Percentiles rank a stretch among this genome's conserved stretches.
Conservation (phyloP, 306 rosid species). For the Quercus parvula region DNA sequence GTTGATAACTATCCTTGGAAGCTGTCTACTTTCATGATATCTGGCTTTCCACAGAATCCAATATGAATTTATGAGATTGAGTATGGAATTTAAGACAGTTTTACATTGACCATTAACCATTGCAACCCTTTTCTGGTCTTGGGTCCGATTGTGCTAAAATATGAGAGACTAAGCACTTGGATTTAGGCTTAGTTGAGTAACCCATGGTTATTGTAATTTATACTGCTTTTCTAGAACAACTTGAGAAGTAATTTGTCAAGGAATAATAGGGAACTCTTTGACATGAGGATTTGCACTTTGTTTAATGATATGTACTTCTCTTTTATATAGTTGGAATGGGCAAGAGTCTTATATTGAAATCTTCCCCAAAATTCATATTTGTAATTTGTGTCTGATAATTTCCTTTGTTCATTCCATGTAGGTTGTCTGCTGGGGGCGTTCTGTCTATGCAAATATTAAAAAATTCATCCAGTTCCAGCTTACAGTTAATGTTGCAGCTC, state of each 20-base stretch:
- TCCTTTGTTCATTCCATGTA: constrained; percentile 28
- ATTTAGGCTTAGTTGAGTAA: not conserved
- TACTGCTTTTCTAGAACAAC: too few species aligned
- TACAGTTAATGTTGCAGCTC: constrained; percentile 97
- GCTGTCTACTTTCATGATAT: too few species aligned
- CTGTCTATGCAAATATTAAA: constrained; percentile 97
- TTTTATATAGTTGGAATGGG: not conserved
- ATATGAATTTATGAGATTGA: too few species aligned
- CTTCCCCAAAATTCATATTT: not conserved
- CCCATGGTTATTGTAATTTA: too few species aligned
- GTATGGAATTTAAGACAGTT: not conserved
- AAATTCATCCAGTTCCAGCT: constrained; percentile 98
- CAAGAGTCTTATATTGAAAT: not conserved
- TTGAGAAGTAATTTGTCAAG: not conserved
- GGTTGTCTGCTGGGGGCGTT: constrained; percentile 99
- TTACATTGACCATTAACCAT: not conserved
- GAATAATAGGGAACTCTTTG: not conserved
- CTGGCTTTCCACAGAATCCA: too few species aligned
- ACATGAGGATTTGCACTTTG: not conserved
- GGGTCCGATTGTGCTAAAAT: not conserved
- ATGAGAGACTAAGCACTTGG: not conserved
- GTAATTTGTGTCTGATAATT: not conserved
- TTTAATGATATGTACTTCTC: not conserved
- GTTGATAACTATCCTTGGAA: too few species aligned
- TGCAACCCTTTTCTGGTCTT: not conserved